Conservation (phyloP, 2,329 filamentous ascomycete genomes). For the Alternaria sp. region DNA sequence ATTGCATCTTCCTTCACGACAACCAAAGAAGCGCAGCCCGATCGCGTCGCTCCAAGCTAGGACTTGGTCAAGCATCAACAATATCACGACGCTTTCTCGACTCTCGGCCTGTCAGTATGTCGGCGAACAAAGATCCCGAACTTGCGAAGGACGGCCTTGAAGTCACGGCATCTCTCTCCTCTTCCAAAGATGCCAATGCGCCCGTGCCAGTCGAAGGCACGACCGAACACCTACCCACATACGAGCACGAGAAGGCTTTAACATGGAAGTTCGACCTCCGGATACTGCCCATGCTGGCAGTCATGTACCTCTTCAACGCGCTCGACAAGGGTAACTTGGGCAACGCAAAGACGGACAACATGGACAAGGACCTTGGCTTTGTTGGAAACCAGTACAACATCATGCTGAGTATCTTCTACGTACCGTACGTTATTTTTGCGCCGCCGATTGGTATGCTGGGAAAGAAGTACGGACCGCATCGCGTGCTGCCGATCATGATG, state of each 20-base stretch:
- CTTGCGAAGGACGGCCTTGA: slow-evolving; percentile 38
- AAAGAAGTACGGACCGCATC: slow-evolving; percentile 70
- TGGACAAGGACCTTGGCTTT: slow-evolving; percentile 64
- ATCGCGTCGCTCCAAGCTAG: not conserved
- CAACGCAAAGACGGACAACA: slow-evolving; percentile 54
- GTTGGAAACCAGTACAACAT: slow-evolving; percentile 70
- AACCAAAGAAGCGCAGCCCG: not conserved
- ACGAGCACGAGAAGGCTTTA: slow-evolving; percentile 50
- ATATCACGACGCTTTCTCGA: not conserved
- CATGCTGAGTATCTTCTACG: slow-evolving; percentile 72
- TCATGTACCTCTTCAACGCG: slow-evolving; percentile 66
- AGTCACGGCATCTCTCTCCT: slow-evolving; percentile 34
- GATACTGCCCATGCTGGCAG: slow-evolving; percentile 63
- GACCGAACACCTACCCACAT: slow-evolving; percentile 42
- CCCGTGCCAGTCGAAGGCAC: slow-evolving; percentile 36
- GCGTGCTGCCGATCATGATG: slow-evolving; percentile 72
- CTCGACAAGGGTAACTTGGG: slow-evolving; percentile 46
- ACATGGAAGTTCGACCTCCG: slow-evolving; percentile 62
- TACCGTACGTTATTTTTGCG: slow-evolving; percentile 75
- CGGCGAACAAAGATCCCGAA: slow-evolving; percentile 32
- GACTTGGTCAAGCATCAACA: not conserved
- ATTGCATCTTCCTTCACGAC: not conserved
- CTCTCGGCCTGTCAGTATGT: slow-evolving; percentile 26
- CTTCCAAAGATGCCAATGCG: slow-evolving; percentile 28
- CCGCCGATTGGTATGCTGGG: slow-evolving; percentile 70